Base-by-base conservation (phyloP, 2,329 filamentous ascomycete genomes). In the Allantophomopsis cytisporea region DNA sequence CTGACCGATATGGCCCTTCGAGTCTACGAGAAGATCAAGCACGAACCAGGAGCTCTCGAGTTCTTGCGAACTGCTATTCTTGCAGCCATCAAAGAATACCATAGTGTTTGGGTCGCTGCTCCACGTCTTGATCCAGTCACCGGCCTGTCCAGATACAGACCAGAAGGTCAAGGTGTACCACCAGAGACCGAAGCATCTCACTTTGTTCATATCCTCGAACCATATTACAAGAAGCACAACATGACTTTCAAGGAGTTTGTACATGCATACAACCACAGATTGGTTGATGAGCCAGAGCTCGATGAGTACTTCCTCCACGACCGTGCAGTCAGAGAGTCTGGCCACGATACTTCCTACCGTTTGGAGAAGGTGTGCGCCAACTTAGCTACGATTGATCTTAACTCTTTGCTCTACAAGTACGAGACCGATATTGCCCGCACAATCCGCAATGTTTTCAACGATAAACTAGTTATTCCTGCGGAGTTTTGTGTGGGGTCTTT, bases 261-360 rank as follows among this genome's bases (percentile, higher is more conserved):
- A 16, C 62, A 76, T 23, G 86, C 83, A 1, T 98, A 98, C 68
- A 96, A 96, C 58, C 60, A 77, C 44, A 76, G 80, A 15, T 59
- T 74, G 38, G 72, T 98, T 18, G 60, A 69, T 36, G 89, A 96
- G 62, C 87, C 88, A 0, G 85, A 94, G 46, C 69, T 98, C 12
- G 91, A 98, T 54, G 78, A 88, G 36, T 98, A 96, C 62, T 96
- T 96, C 63, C 64, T 94, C 55, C 91, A 98, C 58, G 91, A 98
- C 57, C 83, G 91, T 43, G 88, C 89, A 2, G 88, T 96, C 28
- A 81, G 91, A 48, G 91, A 98, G 60, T 95, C 89, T 14, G 91
- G 91, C 11, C 91, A 98, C 59, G 91, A 98, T 57, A 98, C 91
- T 2, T 84, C 84, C 13, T 96, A 96, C 61, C 84, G 91, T 14